Evolutionary conservation across 805 yeast species (phyloP).

Genomic region (Ogataea henricii): DNA sequence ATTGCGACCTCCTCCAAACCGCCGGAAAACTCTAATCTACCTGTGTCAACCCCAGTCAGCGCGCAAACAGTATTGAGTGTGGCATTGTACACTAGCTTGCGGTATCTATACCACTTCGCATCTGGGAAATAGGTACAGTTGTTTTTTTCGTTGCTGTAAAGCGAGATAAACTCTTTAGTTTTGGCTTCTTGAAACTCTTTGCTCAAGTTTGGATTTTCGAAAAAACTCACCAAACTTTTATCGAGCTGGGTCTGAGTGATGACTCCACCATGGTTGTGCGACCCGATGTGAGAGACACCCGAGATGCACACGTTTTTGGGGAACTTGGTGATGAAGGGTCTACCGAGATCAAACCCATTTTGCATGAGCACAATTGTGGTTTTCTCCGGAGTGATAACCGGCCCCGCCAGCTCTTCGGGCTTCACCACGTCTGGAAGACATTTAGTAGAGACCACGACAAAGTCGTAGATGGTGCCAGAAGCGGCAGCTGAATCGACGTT

Average conservation of each 20-base stretch:
- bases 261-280: constrained; percentile 52
- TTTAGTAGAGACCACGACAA: constrained; percentile 58
- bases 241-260: constrained; percentile 51
- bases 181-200: constrained; percentile 35
- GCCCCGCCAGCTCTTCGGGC: constrained; percentile 51
- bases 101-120: constrained; percentile 57
- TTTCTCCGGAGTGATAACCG: constrained; percentile 47
- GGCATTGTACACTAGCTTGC: constrained; percentile 71
- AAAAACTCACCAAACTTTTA: constrained; percentile 49
- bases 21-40: constrained; percentile 50
- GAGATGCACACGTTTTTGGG: constrained; percentile 56
- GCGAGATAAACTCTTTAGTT: constrained; percentile 45
- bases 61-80: constrained; percentile 64
- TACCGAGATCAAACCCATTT: constrained; percentile 66
- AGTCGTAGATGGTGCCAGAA: constrained; percentile 48
- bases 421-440: constrained; percentile 59
- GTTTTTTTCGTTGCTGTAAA: constrained; percentile 49
- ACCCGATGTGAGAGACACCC: constrained; percentile 65
- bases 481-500: constrained; percentile 42
- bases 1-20: constrained; percentile 41
- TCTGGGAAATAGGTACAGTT: constrained; percentile 42
- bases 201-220: constrained; percentile 41
- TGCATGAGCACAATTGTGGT: constrained; percentile 61
- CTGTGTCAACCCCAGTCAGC: constrained; percentile 59
- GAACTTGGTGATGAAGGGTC: constrained; percentile 51